Evolutionary conservation across 306 rosid species (phyloP).

Genomic region (Luffa aegyptiaca): DNA sequence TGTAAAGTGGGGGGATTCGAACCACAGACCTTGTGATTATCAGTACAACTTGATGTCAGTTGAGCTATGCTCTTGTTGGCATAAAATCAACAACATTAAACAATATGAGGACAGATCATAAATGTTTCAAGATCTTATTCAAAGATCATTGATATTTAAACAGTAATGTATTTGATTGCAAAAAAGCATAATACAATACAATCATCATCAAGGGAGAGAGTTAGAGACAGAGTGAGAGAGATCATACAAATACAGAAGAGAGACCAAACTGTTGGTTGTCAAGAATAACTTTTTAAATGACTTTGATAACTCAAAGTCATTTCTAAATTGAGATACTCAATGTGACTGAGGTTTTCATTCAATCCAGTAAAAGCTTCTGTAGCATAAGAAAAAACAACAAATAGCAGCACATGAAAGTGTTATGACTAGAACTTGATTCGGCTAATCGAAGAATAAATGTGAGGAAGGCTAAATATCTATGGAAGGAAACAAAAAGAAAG

Average conservation of each 20-base stretch:
- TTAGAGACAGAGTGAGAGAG: neutral
- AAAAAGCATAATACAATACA: no score
- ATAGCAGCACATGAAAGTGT: neutral
- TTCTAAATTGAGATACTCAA: neutral
- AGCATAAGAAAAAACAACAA: neutral
- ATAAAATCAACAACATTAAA: neutral
- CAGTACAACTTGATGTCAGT: no score
- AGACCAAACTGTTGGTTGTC: neutral
- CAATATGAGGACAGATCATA: neutral
- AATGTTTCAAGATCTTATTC: no score
- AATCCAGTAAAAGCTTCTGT: neutral
- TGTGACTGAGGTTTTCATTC: neutral
- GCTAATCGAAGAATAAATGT: neutral
- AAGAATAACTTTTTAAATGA: neutral
- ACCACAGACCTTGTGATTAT: no score
- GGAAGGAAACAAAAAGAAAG: neutral
- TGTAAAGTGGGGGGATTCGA: no score
- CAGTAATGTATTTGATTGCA: no score
- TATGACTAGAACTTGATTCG: neutral
- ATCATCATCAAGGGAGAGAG: no score
- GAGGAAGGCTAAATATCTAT: neutral
- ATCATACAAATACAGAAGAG: neutral
- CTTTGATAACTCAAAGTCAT: neutral
- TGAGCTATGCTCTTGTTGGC: no score
- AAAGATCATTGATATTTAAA: neutral